These are phyloP conservation scores for Adiantum capillusveneris DNA, from an alignment of 75 land plant genomes.

Conservation along the genomic window DNA sequence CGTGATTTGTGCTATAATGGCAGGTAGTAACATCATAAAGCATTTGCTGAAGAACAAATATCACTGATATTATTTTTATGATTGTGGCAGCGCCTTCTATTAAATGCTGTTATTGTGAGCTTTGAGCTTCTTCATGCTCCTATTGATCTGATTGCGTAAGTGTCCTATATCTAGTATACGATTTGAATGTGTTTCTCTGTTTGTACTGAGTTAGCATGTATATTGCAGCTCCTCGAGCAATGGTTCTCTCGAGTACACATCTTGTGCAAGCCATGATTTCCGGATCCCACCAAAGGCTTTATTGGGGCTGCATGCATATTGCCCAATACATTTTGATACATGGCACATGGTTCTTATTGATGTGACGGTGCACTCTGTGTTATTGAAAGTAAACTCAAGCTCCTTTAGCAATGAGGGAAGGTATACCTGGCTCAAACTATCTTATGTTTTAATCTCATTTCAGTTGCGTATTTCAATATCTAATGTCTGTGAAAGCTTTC, in stretches of 20 bases:
- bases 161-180: not conserved
- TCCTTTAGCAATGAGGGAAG: too few relatives aligned
- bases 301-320: slow-evolving; percentile 69
- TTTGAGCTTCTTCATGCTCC: slow-evolving; percentile 77
- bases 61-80: not conserved
- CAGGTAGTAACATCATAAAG: too few relatives aligned
- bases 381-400: slow-evolving; percentile 32
- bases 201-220: not conserved
- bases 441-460: too few relatives aligned
- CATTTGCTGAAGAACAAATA: too few relatives aligned
- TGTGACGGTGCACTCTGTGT: slow-evolving; percentile 45
- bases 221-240: slow-evolving; percentile 30
- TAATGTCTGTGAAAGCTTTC: too few relatives aligned
- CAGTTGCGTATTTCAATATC: too few relatives aligned
- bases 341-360: slow-evolving; percentile 77
- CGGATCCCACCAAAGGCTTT: slow-evolving; percentile 72
- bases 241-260: slow-evolving; percentile 24
- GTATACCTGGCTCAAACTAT: too few relatives aligned
- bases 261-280: slow-evolving; percentile 70
- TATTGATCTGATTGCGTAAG: slow-evolving; percentile 42
- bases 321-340: slow-evolving; percentile 79
- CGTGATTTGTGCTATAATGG: too few relatives aligned
- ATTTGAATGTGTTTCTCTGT: not conserved
- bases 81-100: slow-evolving; percentile 32
- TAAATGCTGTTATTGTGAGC: slow-evolving; percentile 51